Conservation (phyloP, 1,284 basidiomycete species). For the Flammula alnicola region DNA sequence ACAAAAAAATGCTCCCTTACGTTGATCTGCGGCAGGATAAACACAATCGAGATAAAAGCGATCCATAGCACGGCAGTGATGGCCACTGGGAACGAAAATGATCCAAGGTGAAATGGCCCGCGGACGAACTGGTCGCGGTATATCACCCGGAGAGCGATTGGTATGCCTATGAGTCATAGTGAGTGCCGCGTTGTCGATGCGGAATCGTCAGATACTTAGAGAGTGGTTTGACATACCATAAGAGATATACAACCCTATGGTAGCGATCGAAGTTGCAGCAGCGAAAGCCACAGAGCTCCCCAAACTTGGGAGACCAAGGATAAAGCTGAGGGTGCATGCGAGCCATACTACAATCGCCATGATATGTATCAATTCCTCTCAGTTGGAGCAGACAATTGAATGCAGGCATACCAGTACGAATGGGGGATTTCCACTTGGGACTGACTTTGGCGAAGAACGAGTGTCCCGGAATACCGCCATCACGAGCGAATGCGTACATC, state of each 20-base stretch:
- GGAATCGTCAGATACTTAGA: neutral
- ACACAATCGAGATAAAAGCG: constrained; percentile 64
- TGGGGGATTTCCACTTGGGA: constrained; percentile 59
- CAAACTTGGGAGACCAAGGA: constrained; percentile 71
- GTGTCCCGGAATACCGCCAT: constrained; percentile 71
- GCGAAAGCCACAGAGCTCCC: constrained; percentile 74
- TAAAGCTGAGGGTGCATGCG: constrained; percentile 76
- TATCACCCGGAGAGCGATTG: constrained; percentile 67
- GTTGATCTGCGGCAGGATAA: constrained; percentile 69
- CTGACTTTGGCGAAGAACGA: constrained; percentile 71
- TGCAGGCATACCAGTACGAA: constrained; percentile 68
- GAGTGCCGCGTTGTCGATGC: constrained; percentile 1
- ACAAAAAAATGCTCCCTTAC: constrained; percentile 36
- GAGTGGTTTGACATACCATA: constrained; percentile 48
- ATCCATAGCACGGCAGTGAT: constrained; percentile 61
- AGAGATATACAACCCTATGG: constrained; percentile 77
- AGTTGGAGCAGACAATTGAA: neutral
- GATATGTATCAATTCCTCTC: neutral
- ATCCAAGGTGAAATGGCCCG: constrained; percentile 75
- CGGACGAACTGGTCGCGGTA: constrained; percentile 62
- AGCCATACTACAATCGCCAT: constrained; percentile 65
- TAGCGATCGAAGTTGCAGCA: constrained; percentile 78
- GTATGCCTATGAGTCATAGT: constrained; percentile 49
- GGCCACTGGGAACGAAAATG: constrained; percentile 62
- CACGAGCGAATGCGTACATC: constrained; percentile 79